Percentiles rank a stretch among this genome's conserved stretches.
Conservation (phyloP, 495 filamentous ascomycete species). For the Xylaria cubensis region DNA sequence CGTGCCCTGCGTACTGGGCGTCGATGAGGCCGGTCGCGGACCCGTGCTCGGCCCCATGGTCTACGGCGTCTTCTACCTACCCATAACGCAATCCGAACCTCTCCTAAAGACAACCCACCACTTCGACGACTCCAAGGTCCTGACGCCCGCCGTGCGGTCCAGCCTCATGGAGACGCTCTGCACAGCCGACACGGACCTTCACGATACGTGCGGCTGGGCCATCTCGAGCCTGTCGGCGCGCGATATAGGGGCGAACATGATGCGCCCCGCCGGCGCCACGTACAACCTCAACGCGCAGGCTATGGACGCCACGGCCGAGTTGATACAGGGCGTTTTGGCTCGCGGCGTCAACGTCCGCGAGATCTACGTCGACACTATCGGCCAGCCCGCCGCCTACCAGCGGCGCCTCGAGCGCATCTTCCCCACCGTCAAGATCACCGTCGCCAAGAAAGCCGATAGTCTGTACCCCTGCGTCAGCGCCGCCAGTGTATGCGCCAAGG, state of each 20-base stretch:
- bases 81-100: constrained; percentile 66
- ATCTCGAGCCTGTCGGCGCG: constrained; percentile 80
- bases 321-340: constrained; percentile 78
- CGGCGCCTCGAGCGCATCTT: constrained; percentile 82
- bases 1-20: constrained; percentile 65
- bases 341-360: constrained; percentile 79
- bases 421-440: constrained; percentile 79
- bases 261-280: constrained; percentile 63
- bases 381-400: constrained; percentile 82
- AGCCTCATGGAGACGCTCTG: constrained; percentile 78
- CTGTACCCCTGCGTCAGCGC: constrained; percentile 93
- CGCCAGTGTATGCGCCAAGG: constrained; percentile 93
- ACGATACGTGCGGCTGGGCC: constrained; percentile 79
- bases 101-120: constrained; percentile 77
- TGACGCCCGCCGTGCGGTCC: constrained; percentile 75
- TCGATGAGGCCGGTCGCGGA: constrained; percentile 95
- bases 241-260: constrained; percentile 82
- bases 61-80: constrained; percentile 89
- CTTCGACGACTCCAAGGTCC: constrained; percentile 92
- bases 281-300: constrained; percentile 99
- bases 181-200: constrained; percentile 67
- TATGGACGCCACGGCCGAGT: constrained; percentile 88
- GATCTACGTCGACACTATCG: constrained; percentile 96
- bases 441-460: constrained; percentile 95
- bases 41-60: constrained; percentile 98